These are phyloP conservation scores for Tuber umbilicatum DNA, from an alignment of 495 filamentous ascomycete genomes.

Conservation along the genomic window DNA sequence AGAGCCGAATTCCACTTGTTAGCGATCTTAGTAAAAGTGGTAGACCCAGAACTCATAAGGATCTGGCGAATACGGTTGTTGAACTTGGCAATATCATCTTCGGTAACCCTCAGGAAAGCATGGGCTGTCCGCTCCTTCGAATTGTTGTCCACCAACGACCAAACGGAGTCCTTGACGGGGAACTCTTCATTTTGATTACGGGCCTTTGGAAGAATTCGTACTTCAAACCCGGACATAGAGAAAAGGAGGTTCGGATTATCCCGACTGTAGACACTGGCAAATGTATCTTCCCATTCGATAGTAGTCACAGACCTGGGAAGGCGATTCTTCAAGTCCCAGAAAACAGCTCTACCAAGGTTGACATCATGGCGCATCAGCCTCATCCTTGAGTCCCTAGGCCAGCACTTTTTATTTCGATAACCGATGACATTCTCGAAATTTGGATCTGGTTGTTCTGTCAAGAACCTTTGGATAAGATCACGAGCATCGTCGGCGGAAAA, in stretches of 20 bases:
- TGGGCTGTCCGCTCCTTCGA: constrained; percentile 96
- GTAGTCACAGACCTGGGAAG: constrained; percentile 91
- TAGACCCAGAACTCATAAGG: constrained; percentile 96
- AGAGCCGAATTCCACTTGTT: constrained; percentile 99
- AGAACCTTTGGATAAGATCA: constrained; percentile 93
- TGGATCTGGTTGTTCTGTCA: constrained; percentile 96
- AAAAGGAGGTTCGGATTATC: constrained; percentile 97
- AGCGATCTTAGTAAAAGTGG: constrained; percentile 99
- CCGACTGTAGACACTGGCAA: constrained; percentile 96
- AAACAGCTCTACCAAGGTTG: constrained; percentile 93
- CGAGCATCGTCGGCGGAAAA: constrained; percentile 90
- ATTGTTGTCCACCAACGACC: constrained; percentile 92
- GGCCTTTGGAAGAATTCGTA: constrained; percentile 91
- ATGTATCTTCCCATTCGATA: constrained; percentile 99
- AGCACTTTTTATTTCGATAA: constrained; percentile 99
- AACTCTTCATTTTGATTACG: constrained; percentile 95
- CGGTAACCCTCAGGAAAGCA: constrained; percentile 95
- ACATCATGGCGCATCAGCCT: constrained; percentile 98
- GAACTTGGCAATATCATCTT: constrained; percentile 98
- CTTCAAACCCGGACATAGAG: constrained; percentile 98
- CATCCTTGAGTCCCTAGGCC: constrained; percentile 97
- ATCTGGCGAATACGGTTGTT: constrained; percentile 99
- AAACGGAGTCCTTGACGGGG: constrained; percentile 93
- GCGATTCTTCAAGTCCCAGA: constrained; percentile 98
- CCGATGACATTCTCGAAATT: constrained; percentile 99